Evolutionary conservation across 305 asterid species (phyloP).

Genomic region (Petunia hybrid): DNA sequence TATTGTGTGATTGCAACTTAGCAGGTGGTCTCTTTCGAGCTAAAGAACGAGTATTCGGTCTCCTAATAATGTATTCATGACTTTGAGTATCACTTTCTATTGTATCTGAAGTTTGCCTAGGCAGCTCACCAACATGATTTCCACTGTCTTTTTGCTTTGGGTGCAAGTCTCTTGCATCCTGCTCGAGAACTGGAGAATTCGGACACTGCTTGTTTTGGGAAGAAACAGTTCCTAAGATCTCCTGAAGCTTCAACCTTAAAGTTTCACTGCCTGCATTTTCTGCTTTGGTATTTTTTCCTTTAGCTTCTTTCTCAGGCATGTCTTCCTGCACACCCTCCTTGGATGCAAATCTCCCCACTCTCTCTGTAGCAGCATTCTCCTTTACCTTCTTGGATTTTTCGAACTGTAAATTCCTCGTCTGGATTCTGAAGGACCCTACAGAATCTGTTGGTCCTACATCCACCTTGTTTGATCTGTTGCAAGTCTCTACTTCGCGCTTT

Average conservation of each 20-base stretch:
- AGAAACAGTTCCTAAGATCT: conserved; percentile 74
- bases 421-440: conserved; percentile 46
- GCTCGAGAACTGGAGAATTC: conserved; percentile 40
- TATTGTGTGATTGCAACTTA: conserved; percentile 46
- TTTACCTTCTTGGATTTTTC: conserved; percentile 45
- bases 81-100: conserved; percentile 82
- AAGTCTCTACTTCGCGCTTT: conserved; percentile 39
- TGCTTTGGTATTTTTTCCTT: conserved; percentile 48
- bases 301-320: conserved; percentile 49
- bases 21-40: conserved; percentile 54
- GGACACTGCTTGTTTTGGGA: conserved; percentile 58
- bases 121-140: conserved; percentile 45
- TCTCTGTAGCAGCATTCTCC: conserved; percentile 49
- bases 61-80: conserved; percentile 45
- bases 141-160: conserved; percentile 3
- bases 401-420: conserved; percentile 44
- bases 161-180: conserved; percentile 38
- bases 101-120: conserved; percentile 69
- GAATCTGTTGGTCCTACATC: conserved; percentile 59
- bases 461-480: conserved; percentile 47
- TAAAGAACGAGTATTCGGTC: conserved; percentile 63
- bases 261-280: conserved; percentile 65
- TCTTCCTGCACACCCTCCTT: conserved; percentile 50
- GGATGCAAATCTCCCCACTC: conserved; percentile 45
- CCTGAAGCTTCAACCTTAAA: conserved; percentile 81